phyloP scores from a whole-genome alignment of 257 asterid species.

The Galeopsis tetrahit region DNA sequence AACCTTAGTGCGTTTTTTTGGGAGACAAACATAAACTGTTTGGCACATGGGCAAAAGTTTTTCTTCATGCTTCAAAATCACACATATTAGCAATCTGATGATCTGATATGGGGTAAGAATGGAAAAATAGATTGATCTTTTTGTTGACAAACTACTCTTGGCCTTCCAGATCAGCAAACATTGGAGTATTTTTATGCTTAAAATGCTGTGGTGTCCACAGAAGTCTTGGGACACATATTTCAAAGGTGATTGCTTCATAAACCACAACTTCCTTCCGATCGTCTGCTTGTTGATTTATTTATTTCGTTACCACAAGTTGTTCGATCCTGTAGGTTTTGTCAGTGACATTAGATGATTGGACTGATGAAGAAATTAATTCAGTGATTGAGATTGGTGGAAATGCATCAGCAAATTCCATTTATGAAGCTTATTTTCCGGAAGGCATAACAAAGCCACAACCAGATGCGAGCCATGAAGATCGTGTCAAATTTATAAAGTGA shows the following conservation, averaged over 20 bases:
- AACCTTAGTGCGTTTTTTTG: too few species aligned
- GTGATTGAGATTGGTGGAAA: constrained; percentile 97
- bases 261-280: too few species aligned
- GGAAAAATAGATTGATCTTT: neutral
- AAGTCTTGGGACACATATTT: constrained; percentile 80
- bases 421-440: constrained; percentile 93
- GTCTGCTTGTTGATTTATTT: neutral
- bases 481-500: constrained; percentile 76
- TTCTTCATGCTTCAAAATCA: too few species aligned
- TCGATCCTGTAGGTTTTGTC: constrained; percentile 73
- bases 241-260: constrained; percentile 59
- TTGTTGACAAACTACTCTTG: constrained; percentile 3
- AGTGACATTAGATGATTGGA: constrained; percentile 98
- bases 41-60: too few species aligned
- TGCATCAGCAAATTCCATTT: constrained; percentile 86
- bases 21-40: too few species aligned
- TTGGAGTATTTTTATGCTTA: constrained; percentile 93
- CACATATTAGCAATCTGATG: too few species aligned
- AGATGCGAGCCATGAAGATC: constrained; percentile 79
- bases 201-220: constrained; percentile 94
- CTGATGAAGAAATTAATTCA: constrained; percentile 85
- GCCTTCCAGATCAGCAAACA: constrained; percentile 78
- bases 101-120: neutral
- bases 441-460: constrained; percentile 83
- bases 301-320: constrained; percentile 19